These are phyloP conservation scores for Blepharisma stoltei DNA, from an alignment of 73 alveolate species.

Conservation along the genomic window DNA sequence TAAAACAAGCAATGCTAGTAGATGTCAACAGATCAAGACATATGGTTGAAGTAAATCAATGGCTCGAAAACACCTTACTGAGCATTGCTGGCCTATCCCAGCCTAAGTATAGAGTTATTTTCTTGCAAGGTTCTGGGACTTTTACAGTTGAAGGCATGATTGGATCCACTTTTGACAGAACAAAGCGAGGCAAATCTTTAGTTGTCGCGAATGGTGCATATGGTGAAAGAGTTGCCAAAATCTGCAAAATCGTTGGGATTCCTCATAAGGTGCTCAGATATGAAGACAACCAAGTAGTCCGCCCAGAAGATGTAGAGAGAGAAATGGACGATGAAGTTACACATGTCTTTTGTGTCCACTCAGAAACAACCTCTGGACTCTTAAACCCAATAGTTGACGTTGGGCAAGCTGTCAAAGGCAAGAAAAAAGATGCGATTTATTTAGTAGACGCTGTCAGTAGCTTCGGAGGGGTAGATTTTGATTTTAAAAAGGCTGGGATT, in stretches of 20 bases:
- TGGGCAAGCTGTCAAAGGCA: conserved; percentile 27
- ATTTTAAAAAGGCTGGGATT: conserved; percentile 32
- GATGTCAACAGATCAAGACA: conserved; percentile 53
- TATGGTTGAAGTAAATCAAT: conserved; percentile 35
- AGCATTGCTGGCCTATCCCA: conserved; percentile 33
- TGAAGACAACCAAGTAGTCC: conserved; percentile 48
- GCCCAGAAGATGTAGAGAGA: conserved; percentile 39
- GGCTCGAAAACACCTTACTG: conserved; percentile 35
- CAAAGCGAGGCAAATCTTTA: conserved; percentile 31
- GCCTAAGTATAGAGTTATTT: conserved; percentile 39
- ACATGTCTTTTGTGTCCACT: conserved; percentile 53
- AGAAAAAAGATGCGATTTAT: conserved; percentile 9
- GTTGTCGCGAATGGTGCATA: conserved; percentile 57
- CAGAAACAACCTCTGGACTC: conserved; percentile 68
- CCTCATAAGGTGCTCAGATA: conserved; percentile 35
- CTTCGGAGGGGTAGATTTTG: conserved; percentile 55
- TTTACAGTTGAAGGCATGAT: conserved; percentile 61
- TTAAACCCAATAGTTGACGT: conserved; percentile 30
- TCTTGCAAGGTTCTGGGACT: conserved; percentile 66
- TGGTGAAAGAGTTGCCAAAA: conserved; percentile 58
- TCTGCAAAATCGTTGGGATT: conserved; percentile 33
- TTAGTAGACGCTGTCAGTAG: conserved; percentile 62
- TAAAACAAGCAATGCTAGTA: conserved; percentile 40
- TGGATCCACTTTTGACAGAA: conserved; percentile 1
- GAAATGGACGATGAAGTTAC: conserved; percentile 46